These are phyloP conservation scores for Phialophora macrospora DNA, from an alignment of 2,329 filamentous ascomycete genomes.

Conservation along the genomic window DNA sequence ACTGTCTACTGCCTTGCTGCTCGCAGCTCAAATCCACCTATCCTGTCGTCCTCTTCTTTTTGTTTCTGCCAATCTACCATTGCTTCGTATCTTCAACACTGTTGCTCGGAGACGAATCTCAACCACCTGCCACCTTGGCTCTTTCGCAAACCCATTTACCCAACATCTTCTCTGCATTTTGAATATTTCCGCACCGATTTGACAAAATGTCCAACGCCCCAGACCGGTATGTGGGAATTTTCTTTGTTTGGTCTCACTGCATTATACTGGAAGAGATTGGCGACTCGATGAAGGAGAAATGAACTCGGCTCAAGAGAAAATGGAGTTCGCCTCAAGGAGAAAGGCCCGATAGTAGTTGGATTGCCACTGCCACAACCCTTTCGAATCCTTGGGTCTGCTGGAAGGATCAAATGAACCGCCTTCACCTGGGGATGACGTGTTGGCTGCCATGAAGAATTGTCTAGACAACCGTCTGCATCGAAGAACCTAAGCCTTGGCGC, in stretches of 20 bases:
- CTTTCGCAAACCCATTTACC: conserved; percentile 1
- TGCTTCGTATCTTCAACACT: not conserved
- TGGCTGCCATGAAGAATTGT: conserved; percentile 9
- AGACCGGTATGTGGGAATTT: conserved; percentile 34
- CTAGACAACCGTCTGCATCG: not conserved
- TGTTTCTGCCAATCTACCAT: not conserved
- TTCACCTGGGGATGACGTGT: not conserved
- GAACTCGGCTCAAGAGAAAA: not conserved
- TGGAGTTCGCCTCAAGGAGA: not conserved
- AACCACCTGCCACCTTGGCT: conserved; percentile 2
- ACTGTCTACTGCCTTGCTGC: not conserved
- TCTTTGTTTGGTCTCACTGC: conserved; percentile 5
- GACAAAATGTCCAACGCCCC: conserved; percentile 33
- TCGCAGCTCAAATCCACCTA: not conserved
- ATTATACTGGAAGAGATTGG: not conserved
- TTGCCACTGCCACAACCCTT: conserved; percentile 3
- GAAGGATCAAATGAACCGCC: not conserved
- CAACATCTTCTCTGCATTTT: conserved; percentile 4
- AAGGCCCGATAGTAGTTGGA: not conserved
- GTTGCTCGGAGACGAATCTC: not conserved
- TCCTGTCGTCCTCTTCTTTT: not conserved
- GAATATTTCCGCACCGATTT: conserved; percentile 17
- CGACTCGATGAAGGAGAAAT: not conserved
- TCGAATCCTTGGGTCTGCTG: not conserved
- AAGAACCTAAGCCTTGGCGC: conserved; percentile 11